phyloP scores from a whole-genome alignment of 2,329 filamentous ascomycete species.

The Leptosphaerulina australis region DNA sequence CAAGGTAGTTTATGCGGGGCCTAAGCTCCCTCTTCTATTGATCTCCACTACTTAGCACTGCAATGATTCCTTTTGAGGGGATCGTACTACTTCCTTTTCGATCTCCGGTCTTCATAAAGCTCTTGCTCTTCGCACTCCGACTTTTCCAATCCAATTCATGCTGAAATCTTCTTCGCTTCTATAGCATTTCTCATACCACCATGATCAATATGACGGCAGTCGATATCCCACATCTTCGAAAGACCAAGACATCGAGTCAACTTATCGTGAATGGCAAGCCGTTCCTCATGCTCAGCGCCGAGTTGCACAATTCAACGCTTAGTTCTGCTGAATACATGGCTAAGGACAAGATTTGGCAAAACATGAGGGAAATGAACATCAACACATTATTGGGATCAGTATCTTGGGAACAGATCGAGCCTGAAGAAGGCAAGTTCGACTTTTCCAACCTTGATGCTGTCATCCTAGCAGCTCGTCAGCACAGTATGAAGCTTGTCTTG shows the following conservation, averaged over 20 bases:
- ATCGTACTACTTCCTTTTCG: no score
- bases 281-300: conserved; percentile 53
- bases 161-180: no score
- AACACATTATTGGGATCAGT: conserved; percentile 56
- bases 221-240: conserved; percentile 31
- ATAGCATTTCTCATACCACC: no score
- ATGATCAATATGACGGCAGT: conserved; percentile 17
- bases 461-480: conserved; percentile 46
- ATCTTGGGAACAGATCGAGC: conserved; percentile 57
- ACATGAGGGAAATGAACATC: conserved; percentile 50
- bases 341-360: conserved; percentile 49
- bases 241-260: conserved; percentile 41
- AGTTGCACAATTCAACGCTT: conserved; percentile 57
- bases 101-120: no score
- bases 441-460: conserved; percentile 52
- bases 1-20: no score
- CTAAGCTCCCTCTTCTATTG: no score
- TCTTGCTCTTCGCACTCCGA: no score
- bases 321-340: conserved; percentile 55
- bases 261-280: conserved; percentile 54
- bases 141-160: no score
- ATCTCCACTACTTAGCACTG: no score
- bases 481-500: conserved; percentile 51
- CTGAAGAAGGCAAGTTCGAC: conserved; percentile 52
- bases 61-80: no score